phyloP scores from a whole-genome alignment of 768 basidiomycete genomes.

The Pleurotus tuoliensis region DNA sequence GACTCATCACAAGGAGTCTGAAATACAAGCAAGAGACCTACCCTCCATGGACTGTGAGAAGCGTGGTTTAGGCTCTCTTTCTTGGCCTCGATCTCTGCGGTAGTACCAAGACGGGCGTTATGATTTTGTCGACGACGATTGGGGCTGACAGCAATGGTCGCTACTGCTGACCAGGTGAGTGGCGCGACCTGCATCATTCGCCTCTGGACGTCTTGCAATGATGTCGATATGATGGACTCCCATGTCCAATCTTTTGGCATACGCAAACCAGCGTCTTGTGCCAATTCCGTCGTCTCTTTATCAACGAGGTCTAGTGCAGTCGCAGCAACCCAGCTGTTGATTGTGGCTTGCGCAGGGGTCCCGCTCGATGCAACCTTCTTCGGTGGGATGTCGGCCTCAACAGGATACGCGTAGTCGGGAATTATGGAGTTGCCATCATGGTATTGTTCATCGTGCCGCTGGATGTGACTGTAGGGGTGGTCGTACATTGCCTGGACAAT shows the following conservation, averaged over 20 bases:
- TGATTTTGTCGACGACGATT: neutral
- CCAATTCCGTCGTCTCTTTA: neutral
- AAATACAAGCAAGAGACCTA: neutral
- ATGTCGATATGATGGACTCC: neutral
- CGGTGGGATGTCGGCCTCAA: too few relatives aligned
- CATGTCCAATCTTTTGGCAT: neutral
- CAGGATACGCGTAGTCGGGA: too few relatives aligned
- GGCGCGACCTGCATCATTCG: neutral
- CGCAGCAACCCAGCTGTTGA: neutral
- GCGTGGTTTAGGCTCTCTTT: neutral
- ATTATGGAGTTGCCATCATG: too few relatives aligned
- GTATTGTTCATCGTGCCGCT: too few relatives aligned
- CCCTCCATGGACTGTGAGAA: neutral
- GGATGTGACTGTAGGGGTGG: too few relatives aligned
- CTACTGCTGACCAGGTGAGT: neutral
- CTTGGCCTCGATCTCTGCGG: neutral
- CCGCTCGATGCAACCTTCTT: too few relatives aligned
- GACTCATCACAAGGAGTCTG: neutral
- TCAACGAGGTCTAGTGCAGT: neutral
- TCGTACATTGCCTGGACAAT: too few relatives aligned
- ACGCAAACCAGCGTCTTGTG: neutral
- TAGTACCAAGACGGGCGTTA: neutral
- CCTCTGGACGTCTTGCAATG: neutral
- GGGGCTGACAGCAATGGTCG: neutral
- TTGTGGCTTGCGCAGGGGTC: neutral